Evolutionary conservation across 495 filamentous ascomycete species (phyloP), one percentile per base, ranked within the genome.

Genomic region (Penicillium canescens): DNA sequence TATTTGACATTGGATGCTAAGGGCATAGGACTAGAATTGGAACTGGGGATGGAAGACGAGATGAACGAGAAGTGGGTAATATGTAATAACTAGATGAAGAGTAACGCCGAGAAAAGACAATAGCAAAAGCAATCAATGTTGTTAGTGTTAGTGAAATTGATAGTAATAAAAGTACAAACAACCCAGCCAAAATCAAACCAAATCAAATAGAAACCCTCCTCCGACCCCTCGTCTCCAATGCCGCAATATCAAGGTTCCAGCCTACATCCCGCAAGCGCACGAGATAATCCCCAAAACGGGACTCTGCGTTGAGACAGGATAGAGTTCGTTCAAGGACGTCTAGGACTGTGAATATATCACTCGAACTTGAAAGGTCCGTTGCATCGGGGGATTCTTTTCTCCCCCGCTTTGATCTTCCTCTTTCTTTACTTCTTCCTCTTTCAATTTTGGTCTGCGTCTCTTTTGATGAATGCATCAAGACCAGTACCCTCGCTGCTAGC

Each of bases 241-340:
- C 81, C 41, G 72, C 70, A 47, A 73, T 68, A 50, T 77, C 73
- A 45, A 86, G 42, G 71, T 87, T 78, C 87, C 86, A 89, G 8
- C 86, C 85, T 13, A 44, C 75, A 39, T 56, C 59, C 48, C 41
- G 52, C 43, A 90, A 53, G n/a, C 56, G 63, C 13, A 50, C 50
- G 11, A 74, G 33, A 62, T 72, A 79, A 21, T 55, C 45, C 33
- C 71, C 65, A 61, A 83, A 84, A 38, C 65, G 63, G 2, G 48
- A 54, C 7, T 68, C 49, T 13, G 73, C 57, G 35, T 73, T 71
- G 43, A 85, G 45, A 37, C 68, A 62, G 0, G 3, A 9, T 4
- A 74, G 46, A 0, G 64, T 61, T 1, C 28, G 20, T 8, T 50
- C 44, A 13, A 74, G n/a, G 13, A 57, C 41, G n/a, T 43, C 33